phyloP scores from a whole-genome alignment of 495 filamentous ascomycete species.

The Podospora fimiseda region DNA sequence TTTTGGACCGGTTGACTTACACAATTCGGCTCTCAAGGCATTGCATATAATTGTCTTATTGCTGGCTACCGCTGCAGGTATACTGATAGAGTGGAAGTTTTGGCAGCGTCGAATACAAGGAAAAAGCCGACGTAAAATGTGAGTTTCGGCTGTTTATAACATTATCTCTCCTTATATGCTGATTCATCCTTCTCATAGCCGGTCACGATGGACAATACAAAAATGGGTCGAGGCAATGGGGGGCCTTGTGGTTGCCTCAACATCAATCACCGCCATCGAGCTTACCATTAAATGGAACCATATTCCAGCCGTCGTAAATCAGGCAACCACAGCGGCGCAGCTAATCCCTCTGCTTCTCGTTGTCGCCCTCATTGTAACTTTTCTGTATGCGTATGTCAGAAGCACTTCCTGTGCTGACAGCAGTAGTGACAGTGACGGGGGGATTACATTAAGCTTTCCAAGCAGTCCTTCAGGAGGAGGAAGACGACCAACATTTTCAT shows the following conservation, averaged over 20 bases:
- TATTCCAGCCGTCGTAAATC: conserved; percentile 15
- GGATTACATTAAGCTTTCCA: too few relatives aligned
- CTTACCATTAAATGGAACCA: conserved; percentile 36
- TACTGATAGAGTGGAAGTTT: conserved; percentile 4
- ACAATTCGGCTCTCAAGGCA: conserved; percentile 15
- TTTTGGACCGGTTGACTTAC: conserved; percentile 18
- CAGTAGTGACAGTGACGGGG: too few relatives aligned
- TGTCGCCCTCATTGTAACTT: conserved; percentile 4
- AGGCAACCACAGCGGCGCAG: conserved; percentile 27
- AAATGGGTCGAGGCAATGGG: conserved; percentile 21
- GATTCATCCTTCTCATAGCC: not conserved
- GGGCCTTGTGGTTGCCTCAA: conserved; percentile 22
- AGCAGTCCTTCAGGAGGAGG: too few relatives aligned
- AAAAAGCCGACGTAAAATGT: not conserved
- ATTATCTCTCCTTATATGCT: not conserved
- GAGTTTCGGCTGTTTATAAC: not conserved
- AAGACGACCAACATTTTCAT: too few relatives aligned
- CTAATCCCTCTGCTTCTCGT: conserved; percentile 33
- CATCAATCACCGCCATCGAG: conserved; percentile 32
- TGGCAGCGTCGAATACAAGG: not conserved
- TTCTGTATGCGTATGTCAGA: too few relatives aligned
- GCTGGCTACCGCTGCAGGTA: conserved; percentile 8
- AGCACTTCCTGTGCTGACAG: too few relatives aligned
- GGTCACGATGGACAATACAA: conserved; percentile 1
- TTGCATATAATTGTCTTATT: conserved; percentile 22